Evolutionary conservation across 2,329 filamentous ascomycete genomes (phyloP).

Genomic region (Leptosphaerulina australis): DNA sequence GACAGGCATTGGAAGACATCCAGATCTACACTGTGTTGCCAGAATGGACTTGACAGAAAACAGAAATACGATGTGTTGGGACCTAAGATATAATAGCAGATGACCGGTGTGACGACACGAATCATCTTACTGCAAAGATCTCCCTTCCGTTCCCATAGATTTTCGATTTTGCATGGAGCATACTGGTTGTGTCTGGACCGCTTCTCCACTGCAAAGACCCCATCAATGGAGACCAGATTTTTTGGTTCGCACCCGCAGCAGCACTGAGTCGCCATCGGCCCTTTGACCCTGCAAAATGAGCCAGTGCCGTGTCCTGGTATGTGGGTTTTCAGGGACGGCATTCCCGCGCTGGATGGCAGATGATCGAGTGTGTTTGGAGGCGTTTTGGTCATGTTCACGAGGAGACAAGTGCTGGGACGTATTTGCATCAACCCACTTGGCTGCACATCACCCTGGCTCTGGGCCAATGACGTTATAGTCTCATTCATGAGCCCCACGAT

Average conservation of each 20-base stretch:
- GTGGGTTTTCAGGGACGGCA: background rate
- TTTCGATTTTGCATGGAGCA: background rate
- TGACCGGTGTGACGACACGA: conserved; percentile 1
- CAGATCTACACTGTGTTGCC: background rate
- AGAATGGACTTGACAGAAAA: background rate
- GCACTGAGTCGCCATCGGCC: background rate
- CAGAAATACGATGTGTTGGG: background rate
- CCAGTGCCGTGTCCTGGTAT: background rate
- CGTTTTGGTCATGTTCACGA: conserved; percentile 5
- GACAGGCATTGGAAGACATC: background rate
- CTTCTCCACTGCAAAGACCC: conserved; percentile 2
- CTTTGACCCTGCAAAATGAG: background rate
- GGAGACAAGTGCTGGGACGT: background rate
- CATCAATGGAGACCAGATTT: conserved; percentile 6
- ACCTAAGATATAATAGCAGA: conserved; percentile 1
- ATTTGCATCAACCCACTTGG: conserved; percentile 10
- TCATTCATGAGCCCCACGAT: background rate
- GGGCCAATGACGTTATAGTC: conserved; percentile 6
- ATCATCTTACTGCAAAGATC: conserved; percentile 5
- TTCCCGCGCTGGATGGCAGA: background rate
- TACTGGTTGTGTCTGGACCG: background rate
- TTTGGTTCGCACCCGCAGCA: conserved; percentile 6
- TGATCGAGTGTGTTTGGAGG: background rate
- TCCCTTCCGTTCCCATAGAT: conserved; percentile 1
- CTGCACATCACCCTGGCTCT: conserved; percentile 2